These are phyloP conservation scores for Fraxinus excelsior DNA, from an alignment of 257 asterid species.

Conservation along the genomic window DNA sequence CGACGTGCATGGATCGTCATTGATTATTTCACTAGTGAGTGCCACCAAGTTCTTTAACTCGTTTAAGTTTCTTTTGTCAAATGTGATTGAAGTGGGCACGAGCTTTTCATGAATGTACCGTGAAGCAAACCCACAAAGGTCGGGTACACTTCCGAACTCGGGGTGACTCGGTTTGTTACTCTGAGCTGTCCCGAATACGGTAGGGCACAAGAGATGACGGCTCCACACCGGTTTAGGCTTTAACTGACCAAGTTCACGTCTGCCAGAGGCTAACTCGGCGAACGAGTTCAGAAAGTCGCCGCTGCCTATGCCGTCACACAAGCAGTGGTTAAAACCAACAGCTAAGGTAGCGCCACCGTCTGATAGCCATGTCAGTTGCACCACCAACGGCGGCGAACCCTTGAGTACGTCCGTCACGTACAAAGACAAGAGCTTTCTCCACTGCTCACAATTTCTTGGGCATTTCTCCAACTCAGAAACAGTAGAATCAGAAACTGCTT, in stretches of 20 bases:
- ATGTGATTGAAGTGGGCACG: constrained; percentile 46
- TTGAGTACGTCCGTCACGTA: constrained; percentile 50
- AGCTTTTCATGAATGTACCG: constrained; percentile 42
- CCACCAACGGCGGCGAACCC: constrained; percentile 64
- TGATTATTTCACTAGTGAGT: not conserved
- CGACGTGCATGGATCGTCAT: constrained; percentile 38
- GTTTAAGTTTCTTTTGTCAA: constrained; percentile 28
- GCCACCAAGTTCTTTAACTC: constrained; percentile 40
- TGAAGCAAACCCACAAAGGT: constrained; percentile 40
- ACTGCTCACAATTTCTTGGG: constrained; percentile 36
- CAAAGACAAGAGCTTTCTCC: constrained; percentile 56
- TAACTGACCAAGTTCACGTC: constrained; percentile 15
- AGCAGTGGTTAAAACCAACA: constrained; percentile 59
- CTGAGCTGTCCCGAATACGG: not conserved
- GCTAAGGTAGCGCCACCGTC: constrained; percentile 66
- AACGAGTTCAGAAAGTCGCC: constrained; percentile 62
- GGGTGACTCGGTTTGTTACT: constrained; percentile 33
- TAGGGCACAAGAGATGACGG: constrained; percentile 46
- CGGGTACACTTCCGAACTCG: constrained; percentile 49
- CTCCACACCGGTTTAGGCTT: constrained; percentile 47
- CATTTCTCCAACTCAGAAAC: constrained; percentile 42
- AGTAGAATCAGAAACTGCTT: constrained; percentile 39
- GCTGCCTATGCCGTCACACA: constrained; percentile 66
- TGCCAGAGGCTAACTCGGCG: constrained; percentile 48
- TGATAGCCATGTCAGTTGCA: constrained; percentile 73